Conservation (phyloP, 139 green algal genomes). For the Volvox africanus region DNA sequence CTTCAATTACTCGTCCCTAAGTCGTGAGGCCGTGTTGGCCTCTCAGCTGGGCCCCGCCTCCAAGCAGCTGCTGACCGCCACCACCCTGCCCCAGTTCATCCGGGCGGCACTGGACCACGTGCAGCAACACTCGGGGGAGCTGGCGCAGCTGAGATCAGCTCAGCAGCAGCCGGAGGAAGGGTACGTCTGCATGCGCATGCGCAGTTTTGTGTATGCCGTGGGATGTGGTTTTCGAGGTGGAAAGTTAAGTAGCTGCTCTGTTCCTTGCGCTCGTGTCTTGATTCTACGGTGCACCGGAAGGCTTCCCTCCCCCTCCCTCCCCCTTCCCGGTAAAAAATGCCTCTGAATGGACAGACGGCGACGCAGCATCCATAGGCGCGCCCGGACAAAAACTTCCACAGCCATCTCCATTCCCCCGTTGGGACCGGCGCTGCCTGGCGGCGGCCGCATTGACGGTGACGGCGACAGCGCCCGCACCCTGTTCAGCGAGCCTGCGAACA, state of each 20-base stretch:
- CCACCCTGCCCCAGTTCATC: constrained; percentile 39
- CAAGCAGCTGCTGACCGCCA: constrained; percentile 37
- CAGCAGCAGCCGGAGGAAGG: neutral
- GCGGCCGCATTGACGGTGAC: neutral
- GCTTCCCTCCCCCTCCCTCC: no score
- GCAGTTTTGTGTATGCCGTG: neutral
- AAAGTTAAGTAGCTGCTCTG: no score
- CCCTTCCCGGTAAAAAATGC: no score
- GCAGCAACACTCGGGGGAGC: neutral
- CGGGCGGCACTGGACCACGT: constrained; percentile 35
- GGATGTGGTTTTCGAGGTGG: no score
- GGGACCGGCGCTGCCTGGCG: neutral
- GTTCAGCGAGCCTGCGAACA: neutral
- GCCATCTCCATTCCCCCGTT: neutral
- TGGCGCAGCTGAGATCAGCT: neutral
- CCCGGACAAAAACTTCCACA: neutral
- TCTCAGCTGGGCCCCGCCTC: constrained; percentile 23
- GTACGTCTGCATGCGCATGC: neutral
- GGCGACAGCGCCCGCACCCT: neutral
- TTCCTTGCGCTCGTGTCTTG: no score
- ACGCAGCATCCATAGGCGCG: neutral
- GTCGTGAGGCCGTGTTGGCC: constrained; percentile 34
- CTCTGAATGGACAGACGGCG: neutral
- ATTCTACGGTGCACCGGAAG: no score
- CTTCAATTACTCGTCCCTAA: constrained; percentile 40